Conservation (phyloP, 768 basidiomycete genomes). For the Tylopilus sp. region DNA sequence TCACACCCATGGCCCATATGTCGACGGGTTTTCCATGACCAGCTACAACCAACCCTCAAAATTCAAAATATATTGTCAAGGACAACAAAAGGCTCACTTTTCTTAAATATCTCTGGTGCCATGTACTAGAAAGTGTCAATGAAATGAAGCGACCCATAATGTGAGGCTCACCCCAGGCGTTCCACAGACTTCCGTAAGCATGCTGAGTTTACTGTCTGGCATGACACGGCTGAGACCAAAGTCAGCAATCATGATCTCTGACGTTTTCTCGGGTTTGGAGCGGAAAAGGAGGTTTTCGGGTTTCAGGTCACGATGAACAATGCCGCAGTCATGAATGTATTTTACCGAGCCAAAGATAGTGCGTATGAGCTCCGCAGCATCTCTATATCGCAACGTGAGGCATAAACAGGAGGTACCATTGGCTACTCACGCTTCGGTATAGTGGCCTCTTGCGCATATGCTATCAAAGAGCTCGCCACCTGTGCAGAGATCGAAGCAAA, state of each 20-base stretch:
- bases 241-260: constrained; percentile 96
- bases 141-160: background rate
- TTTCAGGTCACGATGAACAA: constrained; percentile 96
- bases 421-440: constrained; percentile 79
- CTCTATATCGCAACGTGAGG: constrained; percentile 47
- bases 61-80: background rate
- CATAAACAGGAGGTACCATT: background rate
- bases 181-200: constrained; percentile 94
- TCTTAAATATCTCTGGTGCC: constrained; percentile 96
- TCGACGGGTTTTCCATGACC: constrained; percentile 96
- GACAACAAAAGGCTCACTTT: constrained; percentile 48
- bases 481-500: constrained; percentile 94
- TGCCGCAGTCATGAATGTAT: constrained; percentile 87
- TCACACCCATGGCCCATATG: constrained; percentile 97
- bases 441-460: constrained; percentile 96
- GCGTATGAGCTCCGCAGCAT: constrained; percentile 84
- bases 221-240: constrained; percentile 92
- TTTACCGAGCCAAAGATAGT: constrained; percentile 85
- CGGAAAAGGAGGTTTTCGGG: constrained; percentile 98
- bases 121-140: constrained; percentile 56
- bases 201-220: constrained; percentile 82
- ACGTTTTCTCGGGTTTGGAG: constrained; percentile 72
- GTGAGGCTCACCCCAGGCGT: constrained; percentile 69
- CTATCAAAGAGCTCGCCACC: constrained; percentile 99
- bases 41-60: constrained; percentile 37